phyloP scores from a whole-genome alignment of 2,329 filamentous ascomycete species.

The Apiospora rasikravindrae region DNA sequence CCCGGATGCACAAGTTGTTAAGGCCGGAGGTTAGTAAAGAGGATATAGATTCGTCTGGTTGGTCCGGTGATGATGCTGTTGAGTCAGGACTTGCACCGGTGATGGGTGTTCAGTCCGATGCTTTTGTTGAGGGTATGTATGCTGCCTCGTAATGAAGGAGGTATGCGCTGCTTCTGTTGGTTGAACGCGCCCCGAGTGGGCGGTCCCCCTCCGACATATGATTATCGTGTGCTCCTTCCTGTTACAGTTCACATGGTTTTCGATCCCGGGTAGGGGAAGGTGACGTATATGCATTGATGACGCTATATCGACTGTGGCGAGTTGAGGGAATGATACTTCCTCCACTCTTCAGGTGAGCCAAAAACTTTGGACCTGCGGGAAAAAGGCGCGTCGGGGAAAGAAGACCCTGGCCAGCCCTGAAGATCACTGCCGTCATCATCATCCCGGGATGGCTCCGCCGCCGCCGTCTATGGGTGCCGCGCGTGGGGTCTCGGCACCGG shows the following conservation, averaged over 20 bases:
- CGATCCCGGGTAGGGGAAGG: neutral
- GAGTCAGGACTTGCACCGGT: neutral
- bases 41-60: neutral
- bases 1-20: neutral
- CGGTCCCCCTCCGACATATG: too few species aligned
- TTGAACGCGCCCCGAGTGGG: too few species aligned
- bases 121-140: neutral
- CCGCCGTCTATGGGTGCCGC: too few species aligned
- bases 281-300: neutral
- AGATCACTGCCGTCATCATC: neutral
- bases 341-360: neutral
- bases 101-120: neutral
- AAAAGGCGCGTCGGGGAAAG: neutral
- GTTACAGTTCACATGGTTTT: neutral
- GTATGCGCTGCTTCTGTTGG: too few species aligned
- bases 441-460: neutral
- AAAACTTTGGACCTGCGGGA: neutral
- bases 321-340: neutral
- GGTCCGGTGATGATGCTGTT: neutral
- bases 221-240: too few species aligned
- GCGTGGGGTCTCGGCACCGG: neutral
- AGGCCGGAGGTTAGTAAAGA: neutral
- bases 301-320: neutral
- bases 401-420: too few species aligned
- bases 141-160: neutral